phyloP scores from a whole-genome alignment of 2,329 filamentous ascomycete species.

The Berkeleyomyces basicola region DNA sequence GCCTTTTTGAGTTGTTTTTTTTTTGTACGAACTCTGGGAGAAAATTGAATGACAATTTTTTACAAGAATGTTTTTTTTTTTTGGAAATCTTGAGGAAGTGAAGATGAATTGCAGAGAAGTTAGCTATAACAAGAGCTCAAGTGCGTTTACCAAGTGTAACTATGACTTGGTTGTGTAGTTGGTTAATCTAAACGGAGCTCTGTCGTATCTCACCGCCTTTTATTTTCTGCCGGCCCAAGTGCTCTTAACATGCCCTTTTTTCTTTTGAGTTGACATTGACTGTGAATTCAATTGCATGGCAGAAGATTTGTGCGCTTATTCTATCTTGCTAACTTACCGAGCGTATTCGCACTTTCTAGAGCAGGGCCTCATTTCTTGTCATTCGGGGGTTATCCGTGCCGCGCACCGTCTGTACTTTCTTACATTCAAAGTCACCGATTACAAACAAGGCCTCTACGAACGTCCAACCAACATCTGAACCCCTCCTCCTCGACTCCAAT shows the following conservation, averaged over 20 bases:
- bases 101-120: neutral
- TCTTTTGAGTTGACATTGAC: neutral
- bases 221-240: neutral
- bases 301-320: too few relatives aligned
- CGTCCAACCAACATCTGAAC: too few relatives aligned
- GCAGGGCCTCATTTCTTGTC: too few relatives aligned
- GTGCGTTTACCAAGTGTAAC: too few relatives aligned
- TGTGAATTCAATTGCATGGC: too few relatives aligned
- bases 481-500: neutral
- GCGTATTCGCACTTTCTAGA: too few relatives aligned
- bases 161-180: neutral
- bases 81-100: neutral
- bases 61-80: neutral
- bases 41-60: conserved; percentile 2
- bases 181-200: neutral
- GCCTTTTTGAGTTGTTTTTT: conserved; percentile 2
- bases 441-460: too few relatives aligned
- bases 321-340: too few relatives aligned
- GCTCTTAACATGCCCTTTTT: neutral
- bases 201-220: neutral
- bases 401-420: too few relatives aligned
- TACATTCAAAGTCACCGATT: too few relatives aligned
- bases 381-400: too few relatives aligned
- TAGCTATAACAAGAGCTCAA: too few relatives aligned
- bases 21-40: conserved; percentile 11